phyloP scores from a whole-genome alignment of 2,329 filamentous ascomycete species.

The Coniochaeta prunicola region DNA sequence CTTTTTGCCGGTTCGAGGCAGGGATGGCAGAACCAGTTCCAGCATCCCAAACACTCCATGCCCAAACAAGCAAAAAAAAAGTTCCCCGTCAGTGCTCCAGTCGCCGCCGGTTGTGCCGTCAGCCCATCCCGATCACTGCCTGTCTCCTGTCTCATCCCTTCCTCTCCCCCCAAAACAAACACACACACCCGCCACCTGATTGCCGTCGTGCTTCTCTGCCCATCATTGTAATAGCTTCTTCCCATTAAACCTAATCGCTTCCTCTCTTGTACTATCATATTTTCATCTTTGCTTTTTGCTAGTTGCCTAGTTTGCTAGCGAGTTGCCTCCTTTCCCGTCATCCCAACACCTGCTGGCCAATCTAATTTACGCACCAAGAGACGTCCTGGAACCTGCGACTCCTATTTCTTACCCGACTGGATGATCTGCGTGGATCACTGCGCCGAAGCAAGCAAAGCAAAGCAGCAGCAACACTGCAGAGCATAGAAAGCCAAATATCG shows the following conservation, averaged over 20 bases:
- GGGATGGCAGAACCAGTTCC: conserved; percentile 9
- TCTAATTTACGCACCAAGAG: background rate
- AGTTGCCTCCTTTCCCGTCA: background rate
- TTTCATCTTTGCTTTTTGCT: background rate
- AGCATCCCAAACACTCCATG: conserved; percentile 13
- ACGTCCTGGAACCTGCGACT: background rate
- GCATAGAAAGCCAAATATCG: background rate
- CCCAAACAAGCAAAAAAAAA: conserved; percentile 15
- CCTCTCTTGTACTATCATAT: background rate
- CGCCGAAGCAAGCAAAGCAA: background rate
- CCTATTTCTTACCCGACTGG: background rate
- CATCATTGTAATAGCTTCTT: background rate
- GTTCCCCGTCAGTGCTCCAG: conserved; percentile 10
- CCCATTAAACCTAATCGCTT: background rate
- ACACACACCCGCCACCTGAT: background rate
- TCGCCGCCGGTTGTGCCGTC: conserved; percentile 2
- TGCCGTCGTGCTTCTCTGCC: background rate
- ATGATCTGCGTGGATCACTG: background rate
- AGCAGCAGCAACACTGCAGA: background rate
- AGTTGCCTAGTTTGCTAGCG: background rate
- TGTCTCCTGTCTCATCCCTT: conserved; percentile 2
- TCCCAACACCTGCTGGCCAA: background rate
- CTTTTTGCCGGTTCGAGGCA: background rate
- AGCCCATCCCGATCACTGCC: background rate
- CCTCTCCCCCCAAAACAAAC: background rate